Conservation (phyloP, 805 yeast species). For the Yarrowia sp. region DNA sequence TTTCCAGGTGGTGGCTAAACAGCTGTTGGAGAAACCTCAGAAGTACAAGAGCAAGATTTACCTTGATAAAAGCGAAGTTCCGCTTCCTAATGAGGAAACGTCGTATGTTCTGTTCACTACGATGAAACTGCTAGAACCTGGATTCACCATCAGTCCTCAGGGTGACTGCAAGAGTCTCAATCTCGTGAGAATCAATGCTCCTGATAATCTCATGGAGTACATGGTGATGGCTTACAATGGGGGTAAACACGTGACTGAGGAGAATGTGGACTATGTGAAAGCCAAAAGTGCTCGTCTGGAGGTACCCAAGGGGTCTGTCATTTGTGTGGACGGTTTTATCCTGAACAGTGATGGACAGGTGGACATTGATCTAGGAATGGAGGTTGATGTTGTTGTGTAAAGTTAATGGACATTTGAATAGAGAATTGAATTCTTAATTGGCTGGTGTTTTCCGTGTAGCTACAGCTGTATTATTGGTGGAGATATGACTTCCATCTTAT, state of each 20-base stretch:
- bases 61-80: neutral
- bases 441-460: too few relatives aligned
- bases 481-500: too few relatives aligned
- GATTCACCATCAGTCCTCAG: constrained; percentile 19
- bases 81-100: constrained; percentile 13
- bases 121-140: constrained; percentile 18
- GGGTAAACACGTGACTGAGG: constrained; percentile 2
- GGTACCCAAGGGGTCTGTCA: constrained; percentile 4
- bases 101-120: constrained; percentile 27
- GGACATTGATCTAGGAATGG: constrained; percentile 2
- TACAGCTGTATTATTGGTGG: too few relatives aligned
- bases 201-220: constrained; percentile 34
- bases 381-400: constrained; percentile 4
- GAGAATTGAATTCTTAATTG: neutral
- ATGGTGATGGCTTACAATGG: constrained; percentile 31
- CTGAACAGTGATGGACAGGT: constrained; percentile 3
- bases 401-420: neutral
- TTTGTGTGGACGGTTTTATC: constrained; percentile 35
- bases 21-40: constrained; percentile 9
- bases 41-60: constrained; percentile 14
- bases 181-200: constrained; percentile 24
- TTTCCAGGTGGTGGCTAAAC: constrained; percentile 70
- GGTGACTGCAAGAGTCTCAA: constrained; percentile 15
- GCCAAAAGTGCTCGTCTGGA: neutral
- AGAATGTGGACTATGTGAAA: constrained; percentile 2